Conservation (phyloP, 805 yeast genomes). For the Kluyveromyces nonfermentans region DNA sequence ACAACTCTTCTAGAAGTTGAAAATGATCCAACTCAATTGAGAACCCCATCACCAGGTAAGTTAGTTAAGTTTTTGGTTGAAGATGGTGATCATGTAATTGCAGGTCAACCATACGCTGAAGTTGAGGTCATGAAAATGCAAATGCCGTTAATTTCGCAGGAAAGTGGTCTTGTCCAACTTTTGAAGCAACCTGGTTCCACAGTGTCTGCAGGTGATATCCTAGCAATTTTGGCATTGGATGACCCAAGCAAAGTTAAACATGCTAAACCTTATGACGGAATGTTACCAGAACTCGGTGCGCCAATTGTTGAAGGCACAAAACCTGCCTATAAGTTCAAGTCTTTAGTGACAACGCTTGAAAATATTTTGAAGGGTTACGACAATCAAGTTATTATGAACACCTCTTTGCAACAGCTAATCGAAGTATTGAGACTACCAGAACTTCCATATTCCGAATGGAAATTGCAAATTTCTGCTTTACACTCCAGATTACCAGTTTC, state of each 20-base stretch:
- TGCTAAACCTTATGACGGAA: conserved; percentile 91
- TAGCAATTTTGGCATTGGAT: conserved; percentile 88
- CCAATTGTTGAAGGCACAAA: conserved; percentile 78
- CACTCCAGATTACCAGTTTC: conserved; percentile 81
- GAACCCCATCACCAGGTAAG: conserved; percentile 99
- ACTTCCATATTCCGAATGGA: conserved; percentile 93
- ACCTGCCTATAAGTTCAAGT: conserved; percentile 65
- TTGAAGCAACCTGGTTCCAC: conserved; percentile 99
- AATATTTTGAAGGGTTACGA: conserved; percentile 88
- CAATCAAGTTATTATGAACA: conserved; percentile 87
- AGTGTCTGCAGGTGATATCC: conserved; percentile 90
- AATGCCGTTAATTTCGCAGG: conserved; percentile 93
- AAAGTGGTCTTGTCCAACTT: conserved; percentile 84
- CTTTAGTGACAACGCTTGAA: conserved; percentile 48
- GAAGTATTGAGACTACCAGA: conserved; percentile 68
- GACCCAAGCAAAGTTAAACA: conserved; percentile 97
- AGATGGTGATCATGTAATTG: conserved; percentile 82
- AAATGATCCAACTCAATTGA: conserved; percentile 95
- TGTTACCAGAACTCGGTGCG: conserved; percentile 79
- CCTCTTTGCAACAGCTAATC: conserved; percentile 65
- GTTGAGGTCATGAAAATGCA: conserved; percentile 99
- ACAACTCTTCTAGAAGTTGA: conserved; percentile 91
- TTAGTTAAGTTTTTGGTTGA: conserved; percentile 88
- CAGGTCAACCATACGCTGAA: conserved; percentile 95
- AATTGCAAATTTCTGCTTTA: conserved; percentile 72